These are phyloP conservation scores for Blumeria hordei DNA, from an alignment of 2,329 filamentous ascomycete species.

Conservation along the genomic window DNA sequence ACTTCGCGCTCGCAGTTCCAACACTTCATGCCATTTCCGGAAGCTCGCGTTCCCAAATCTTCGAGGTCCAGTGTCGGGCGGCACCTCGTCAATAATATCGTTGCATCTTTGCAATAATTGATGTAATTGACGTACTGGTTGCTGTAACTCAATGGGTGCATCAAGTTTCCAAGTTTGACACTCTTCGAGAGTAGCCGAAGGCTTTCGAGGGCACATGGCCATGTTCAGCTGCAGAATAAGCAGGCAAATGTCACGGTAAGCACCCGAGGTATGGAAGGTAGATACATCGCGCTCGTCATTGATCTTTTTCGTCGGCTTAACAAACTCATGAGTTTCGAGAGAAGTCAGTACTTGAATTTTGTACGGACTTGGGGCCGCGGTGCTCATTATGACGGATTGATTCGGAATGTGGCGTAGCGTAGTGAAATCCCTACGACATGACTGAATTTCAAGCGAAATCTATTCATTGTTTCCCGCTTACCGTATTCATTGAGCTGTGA, in stretches of 20 bases:
- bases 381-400: neutral
- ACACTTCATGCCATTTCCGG: conserved; percentile 52
- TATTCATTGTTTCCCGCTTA: too few relatives aligned
- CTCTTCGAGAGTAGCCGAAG: conserved; percentile 13
- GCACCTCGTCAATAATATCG: conserved; percentile 48
- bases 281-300: conserved; percentile 62
- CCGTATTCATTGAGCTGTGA: too few relatives aligned
- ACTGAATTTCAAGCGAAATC: too few relatives aligned
- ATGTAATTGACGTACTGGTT: conserved; percentile 35
- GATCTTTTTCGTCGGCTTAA: conserved; percentile 53
- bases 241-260: conserved; percentile 66
- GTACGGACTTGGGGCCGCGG: neutral
- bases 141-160: conserved; percentile 18
- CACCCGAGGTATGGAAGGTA: conserved; percentile 55
- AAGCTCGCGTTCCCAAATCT: conserved; percentile 88
- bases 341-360: conserved; percentile 20
- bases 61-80: conserved; percentile 63
- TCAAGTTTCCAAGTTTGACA: conserved; percentile 27
- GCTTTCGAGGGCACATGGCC: conserved; percentile 50
- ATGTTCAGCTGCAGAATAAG: conserved; percentile 83
- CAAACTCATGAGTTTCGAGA: conserved; percentile 30
- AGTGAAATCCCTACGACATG: too few relatives aligned
- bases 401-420: too few relatives aligned
- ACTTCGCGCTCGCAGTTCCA: conserved; percentile 31
- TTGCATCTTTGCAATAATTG: conserved; percentile 39